These are phyloP conservation scores for Neocucurbitaria cava DNA, from an alignment of 2,329 filamentous ascomycete species.

Conservation along the genomic window DNA sequence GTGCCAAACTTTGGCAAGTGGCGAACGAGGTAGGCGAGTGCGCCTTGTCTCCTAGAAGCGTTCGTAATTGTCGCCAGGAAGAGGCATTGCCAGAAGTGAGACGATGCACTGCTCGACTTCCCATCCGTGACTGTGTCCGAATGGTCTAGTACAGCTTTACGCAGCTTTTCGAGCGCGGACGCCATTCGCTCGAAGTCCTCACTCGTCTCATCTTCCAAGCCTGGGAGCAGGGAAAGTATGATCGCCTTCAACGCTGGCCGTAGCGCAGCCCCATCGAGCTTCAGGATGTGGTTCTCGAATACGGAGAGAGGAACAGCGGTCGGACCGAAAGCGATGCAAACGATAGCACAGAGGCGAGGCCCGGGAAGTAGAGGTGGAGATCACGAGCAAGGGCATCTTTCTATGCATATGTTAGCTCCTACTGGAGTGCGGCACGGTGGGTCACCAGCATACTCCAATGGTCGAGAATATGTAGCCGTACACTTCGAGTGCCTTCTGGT, in stretches of 20 bases:
- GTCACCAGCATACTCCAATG: slow-evolving; percentile 67
- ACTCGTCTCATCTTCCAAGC: slow-evolving; percentile 92
- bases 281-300: slow-evolving; percentile 80
- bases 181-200: slow-evolving; percentile 95
- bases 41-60: slow-evolving; percentile 81
- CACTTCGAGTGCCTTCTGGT: slow-evolving; percentile 95
- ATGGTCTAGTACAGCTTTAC: slow-evolving; percentile 65
- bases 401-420: slow-evolving; percentile 45
- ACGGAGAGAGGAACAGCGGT: slow-evolving; percentile 83
- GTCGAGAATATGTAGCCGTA: slow-evolving; percentile 88
- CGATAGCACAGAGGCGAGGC: slow-evolving; percentile 85
- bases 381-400: slow-evolving; percentile 79
- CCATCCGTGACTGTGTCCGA: slow-evolving; percentile 56
- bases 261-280: slow-evolving; percentile 72
- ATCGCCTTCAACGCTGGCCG: slow-evolving; percentile 90
- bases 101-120: slow-evolving; percentile 63
- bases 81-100: slow-evolving; percentile 98
- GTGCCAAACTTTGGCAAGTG: slow-evolving; percentile 75
- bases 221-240: slow-evolving; percentile 86
- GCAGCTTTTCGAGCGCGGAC: slow-evolving; percentile 78
- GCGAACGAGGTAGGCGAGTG: slow-evolving; percentile 83
- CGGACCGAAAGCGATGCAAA: slow-evolving; percentile 94
- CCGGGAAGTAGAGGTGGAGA: slow-evolving; percentile 86
- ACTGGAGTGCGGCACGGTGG: slow-evolving; percentile 10
- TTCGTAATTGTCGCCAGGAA: slow-evolving; percentile 94